phyloP scores from a whole-genome alignment of 495 filamentous ascomycete genomes.

The Xylaria cubensis region DNA sequence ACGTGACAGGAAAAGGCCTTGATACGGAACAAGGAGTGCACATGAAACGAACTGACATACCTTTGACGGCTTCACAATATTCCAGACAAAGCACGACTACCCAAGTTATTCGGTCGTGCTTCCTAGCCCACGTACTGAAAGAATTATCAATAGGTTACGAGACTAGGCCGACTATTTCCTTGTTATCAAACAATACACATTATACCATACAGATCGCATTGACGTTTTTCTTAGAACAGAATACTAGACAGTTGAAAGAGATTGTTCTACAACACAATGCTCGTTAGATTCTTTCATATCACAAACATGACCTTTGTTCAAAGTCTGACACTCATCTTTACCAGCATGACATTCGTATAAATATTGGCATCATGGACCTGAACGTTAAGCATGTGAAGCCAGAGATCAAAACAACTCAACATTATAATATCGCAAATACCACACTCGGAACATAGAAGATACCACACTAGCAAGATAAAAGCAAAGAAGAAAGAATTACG shows the following conservation, averaged over 20 bases:
- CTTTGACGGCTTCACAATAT: background rate
- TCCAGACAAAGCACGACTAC: background rate
- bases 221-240: background rate
- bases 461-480: background rate
- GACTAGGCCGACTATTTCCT: background rate
- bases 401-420: background rate
- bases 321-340: background rate
- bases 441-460: background rate
- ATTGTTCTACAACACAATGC: background rate
- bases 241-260: background rate
- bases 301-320: background rate
- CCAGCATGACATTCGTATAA: background rate
- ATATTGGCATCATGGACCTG: background rate
- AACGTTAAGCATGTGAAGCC: background rate
- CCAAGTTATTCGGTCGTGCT: background rate
- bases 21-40: background rate
- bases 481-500: background rate
- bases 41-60: background rate
- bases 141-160: background rate
- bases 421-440: background rate
- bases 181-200: background rate
- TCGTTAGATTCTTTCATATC: background rate
- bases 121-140: background rate
- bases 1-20: background rate
- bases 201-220: background rate